Conservation (phyloP, 2,329 filamentous ascomycete species). For the Huntiella decipiens region DNA sequence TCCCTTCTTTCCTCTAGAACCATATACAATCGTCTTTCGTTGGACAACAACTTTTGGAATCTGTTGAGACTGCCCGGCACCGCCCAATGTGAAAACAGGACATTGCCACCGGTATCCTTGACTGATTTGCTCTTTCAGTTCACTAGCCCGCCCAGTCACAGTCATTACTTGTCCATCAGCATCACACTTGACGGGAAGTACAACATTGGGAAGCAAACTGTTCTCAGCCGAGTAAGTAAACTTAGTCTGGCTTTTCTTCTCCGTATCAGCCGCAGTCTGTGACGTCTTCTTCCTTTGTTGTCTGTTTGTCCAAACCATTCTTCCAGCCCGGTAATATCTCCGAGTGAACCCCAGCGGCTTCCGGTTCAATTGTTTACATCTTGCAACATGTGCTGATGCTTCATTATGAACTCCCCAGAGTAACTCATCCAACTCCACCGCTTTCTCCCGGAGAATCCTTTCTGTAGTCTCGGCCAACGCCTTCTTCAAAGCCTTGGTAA, state of each 20-base stretch:
- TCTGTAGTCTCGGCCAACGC: conserved; percentile 74
- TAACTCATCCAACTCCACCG: conserved; percentile 53
- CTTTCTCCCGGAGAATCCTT: conserved; percentile 71
- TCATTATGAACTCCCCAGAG: conserved; percentile 66
- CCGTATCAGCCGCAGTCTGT: conserved; percentile 27
- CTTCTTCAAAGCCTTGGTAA: conserved; percentile 68
- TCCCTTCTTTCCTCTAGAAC: not conserved
- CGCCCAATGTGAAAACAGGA: conserved; percentile 74
- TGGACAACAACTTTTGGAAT: not conserved
- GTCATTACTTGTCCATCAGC: conserved; percentile 13
- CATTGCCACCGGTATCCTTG: conserved; percentile 93
- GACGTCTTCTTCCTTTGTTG: not conserved
- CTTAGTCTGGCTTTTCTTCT: conserved; percentile 39
- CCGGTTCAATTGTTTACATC: conserved; percentile 40
- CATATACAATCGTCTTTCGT: not conserved
- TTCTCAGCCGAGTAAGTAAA: conserved; percentile 73
- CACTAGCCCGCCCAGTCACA: conserved; percentile 81
- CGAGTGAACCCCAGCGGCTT: conserved; percentile 68
- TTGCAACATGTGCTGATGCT: conserved; percentile 50
- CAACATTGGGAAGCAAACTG: conserved; percentile 72
- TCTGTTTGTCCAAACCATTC: conserved; percentile 3
- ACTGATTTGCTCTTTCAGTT: conserved; percentile 71
- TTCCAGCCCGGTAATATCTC: conserved; percentile 42
- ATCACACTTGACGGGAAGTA: conserved; percentile 43
- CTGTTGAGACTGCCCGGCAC: not conserved